Base-by-base conservation (phyloP, 2,329 filamentous ascomycete genomes). In the Blastomyces parvus region DNA sequence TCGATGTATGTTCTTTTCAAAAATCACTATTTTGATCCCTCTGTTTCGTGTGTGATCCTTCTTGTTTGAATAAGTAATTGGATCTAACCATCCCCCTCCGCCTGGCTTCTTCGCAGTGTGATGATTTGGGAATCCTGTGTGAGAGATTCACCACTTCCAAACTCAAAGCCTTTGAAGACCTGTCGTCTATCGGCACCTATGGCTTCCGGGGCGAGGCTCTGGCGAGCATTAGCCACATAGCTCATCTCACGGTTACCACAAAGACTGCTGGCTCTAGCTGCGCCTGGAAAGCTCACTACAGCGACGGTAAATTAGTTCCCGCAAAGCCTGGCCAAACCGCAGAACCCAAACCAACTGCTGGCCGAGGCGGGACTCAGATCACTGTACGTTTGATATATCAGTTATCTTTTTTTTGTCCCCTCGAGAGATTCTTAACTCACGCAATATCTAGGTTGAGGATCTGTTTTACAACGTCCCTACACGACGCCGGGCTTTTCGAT, bases 121-220 rank as follows among this genome's bases (percentile, higher is more conserved):
- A 96, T 67, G 94, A 99, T 74, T 74, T 99, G 65, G 82, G 89
- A 1, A 96, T 99, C 64, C 82, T 99, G 3, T 99, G 94, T 72
- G 91, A 97, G 74, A 87, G 94, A 60, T 97, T 97, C 73, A 99
- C 94, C 11, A 99, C 94, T 0, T 97, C 93, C 14, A 99, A 99
- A 74, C 82, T 99, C 64, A 91, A 94, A 69, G 85, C 86, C 5
- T 99, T 99, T 69, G 93, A 97, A 74, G 94, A 99, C 74, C 81
- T 99, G 58, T 86, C 86, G 50, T 89, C 87, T 4, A 97, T 99
- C 67, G 88, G 87, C 60, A 97, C 94, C 0, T 99, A 99, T 74
- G 94, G 94, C n/a, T 99, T 99, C 72, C 88, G 94, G 61, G 94
- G 94, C 62, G 94, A 99, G 77, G 94, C 94, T 3, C 79, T 99